Base-by-base conservation (phyloP, 2,329 filamentous ascomycete genomes). In the Cladosporium sp. region DNA sequence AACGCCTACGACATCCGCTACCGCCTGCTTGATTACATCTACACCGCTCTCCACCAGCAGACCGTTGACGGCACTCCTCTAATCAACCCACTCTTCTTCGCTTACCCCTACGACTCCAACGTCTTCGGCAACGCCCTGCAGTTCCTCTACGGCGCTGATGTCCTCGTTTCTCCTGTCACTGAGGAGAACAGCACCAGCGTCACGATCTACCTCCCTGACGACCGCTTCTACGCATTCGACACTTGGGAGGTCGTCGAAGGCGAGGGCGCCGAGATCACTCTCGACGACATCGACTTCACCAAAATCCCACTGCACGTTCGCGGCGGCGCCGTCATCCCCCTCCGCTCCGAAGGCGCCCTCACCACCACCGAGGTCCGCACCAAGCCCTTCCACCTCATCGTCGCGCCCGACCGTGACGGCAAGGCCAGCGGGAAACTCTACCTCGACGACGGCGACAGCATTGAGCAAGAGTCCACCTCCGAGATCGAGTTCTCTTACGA, bases 11-110 rank as follows among this genome's bases (percentile, higher is more conserved):
- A 85, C 49, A 86, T 88, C 52, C 84, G 90, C 23, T 92, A 92
- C 78, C 82, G 85, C 29, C 80, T 92, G 28, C 81, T 92, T 10
- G 90, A 92, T 71, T 92, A 92, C 77, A 82, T 91, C 65, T 92
- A 93, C 80, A 92, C 90, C 1, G 85, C 86, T 1, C 81, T 91
- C 69, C 80, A 87, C 72, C 78, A 79, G 66, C 84, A 90, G 72
- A 83, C 81, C 18, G 71, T 79, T 14, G 82, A 84, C 53, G 90
- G 90, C 33, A 83, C 82, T 2, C 89, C 90, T 0, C 81, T 87
- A 67, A 79, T 91, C 66, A 87, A 86, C 69, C 89, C 90, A 0
- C 74, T 92, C 46, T 91, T 89, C 77, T 92, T 87, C 79, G 72
- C 86, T 14, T 92, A 91, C 73, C 89, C 85, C 0, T 68, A 77